These are phyloP conservation scores for Populus nigra DNA, from an alignment of 345 rosid species.

Conservation along the genomic window DNA sequence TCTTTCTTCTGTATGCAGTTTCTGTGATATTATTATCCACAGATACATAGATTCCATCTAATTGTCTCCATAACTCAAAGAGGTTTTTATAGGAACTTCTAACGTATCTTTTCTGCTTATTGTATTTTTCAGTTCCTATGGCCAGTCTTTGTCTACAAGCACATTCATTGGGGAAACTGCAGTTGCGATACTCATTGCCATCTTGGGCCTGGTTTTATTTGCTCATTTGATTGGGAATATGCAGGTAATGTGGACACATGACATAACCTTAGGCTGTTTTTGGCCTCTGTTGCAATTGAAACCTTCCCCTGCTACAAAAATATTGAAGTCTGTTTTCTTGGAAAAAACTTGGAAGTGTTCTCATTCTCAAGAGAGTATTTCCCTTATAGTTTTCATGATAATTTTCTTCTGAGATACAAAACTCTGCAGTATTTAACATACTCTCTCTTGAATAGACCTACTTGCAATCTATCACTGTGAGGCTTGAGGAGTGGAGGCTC, in stretches of 20 bases:
- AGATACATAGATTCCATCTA: neutral
- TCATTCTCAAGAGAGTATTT: neutral
- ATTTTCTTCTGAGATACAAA: neutral
- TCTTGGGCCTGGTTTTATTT: conserved; percentile 47
- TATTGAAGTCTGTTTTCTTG: neutral
- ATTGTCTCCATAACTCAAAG: neutral
- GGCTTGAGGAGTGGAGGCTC: conserved; percentile 62
- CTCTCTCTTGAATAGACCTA: conserved; percentile 35
- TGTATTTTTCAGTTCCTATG: conserved; percentile 42
- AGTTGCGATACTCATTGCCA: conserved; percentile 45
- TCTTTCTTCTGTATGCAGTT: neutral
- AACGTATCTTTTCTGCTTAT: neutral
- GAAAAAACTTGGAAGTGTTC: neutral
- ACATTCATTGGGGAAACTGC: conserved; percentile 47
- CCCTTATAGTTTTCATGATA: neutral
- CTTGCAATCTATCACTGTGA: conserved; percentile 54
- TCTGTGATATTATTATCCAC: too few relatives aligned
- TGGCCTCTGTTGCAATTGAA: neutral
- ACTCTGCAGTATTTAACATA: neutral
- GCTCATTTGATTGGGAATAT: conserved; percentile 56
- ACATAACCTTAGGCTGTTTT: neutral
- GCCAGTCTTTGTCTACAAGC: conserved; percentile 41
- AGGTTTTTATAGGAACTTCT: neutral
- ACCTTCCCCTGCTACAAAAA: neutral
- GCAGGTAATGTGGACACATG: conserved; percentile 34